These are phyloP conservation scores for Thelephora aurantiotincta DNA, from an alignment of 768 basidiomycete genomes.

Conservation along the genomic window DNA sequence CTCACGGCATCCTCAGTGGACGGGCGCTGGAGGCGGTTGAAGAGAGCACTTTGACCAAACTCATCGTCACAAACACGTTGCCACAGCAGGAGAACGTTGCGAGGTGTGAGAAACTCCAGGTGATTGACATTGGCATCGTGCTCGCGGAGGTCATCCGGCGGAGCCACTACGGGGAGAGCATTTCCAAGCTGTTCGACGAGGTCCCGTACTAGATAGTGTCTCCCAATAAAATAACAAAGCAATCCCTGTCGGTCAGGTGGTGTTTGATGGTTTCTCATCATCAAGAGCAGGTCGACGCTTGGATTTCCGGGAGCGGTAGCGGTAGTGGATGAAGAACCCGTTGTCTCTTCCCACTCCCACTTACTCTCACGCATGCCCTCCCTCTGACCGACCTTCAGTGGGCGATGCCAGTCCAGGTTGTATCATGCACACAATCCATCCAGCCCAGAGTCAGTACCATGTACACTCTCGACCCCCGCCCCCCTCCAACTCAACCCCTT, in stretches of 20 bases:
- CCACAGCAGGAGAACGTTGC: constrained; percentile 74
- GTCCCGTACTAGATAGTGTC: constrained; percentile 60
- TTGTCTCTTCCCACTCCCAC: constrained; percentile 11
- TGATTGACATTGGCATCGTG: constrained; percentile 89
- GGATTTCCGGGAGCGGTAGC: no score
- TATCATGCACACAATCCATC: constrained; percentile 44
- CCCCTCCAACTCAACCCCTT: constrained; percentile 10
- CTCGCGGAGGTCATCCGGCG: constrained; percentile 93
- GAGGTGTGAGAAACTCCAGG: constrained; percentile 69
- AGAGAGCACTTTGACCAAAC: constrained; percentile 70
- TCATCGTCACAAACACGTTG: constrained; percentile 97
- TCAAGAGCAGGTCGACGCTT: no score
- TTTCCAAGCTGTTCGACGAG: constrained; percentile 80
- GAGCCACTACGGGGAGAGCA: constrained; percentile 94
- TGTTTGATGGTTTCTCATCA: no score
- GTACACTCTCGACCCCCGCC: constrained; percentile 2
- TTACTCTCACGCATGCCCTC: constrained; percentile 9
- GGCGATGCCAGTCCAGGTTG: constrained; percentile 37
- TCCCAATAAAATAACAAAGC: no score
- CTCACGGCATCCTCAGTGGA: constrained; percentile 91
- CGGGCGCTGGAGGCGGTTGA: constrained; percentile 66
- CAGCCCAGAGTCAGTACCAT: constrained; percentile 24
- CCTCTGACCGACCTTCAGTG: constrained; percentile 21
- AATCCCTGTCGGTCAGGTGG: no score
- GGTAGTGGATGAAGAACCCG: constrained; percentile 1